These are phyloP conservation scores for Persicaria tinctoria DNA, from an alignment of 148 eudicot genomes.

Conservation along the genomic window DNA sequence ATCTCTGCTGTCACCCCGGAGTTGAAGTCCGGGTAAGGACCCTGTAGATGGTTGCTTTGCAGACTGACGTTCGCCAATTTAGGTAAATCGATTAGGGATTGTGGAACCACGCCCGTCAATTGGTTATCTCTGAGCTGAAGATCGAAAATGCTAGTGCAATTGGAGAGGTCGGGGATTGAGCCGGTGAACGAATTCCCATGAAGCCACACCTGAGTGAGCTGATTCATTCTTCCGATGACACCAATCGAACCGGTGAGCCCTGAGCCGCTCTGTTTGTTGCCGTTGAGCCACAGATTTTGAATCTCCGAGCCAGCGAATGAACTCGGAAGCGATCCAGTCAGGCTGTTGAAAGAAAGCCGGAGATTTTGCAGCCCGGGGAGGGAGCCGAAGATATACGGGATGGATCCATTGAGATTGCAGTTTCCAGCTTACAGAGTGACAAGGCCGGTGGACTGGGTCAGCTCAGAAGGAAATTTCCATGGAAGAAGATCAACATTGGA, in stretches of 20 bases:
- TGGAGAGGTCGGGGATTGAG: slow-evolving; percentile 42
- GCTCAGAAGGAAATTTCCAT: slow-evolving; percentile 40
- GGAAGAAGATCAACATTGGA: slow-evolving; percentile 24
- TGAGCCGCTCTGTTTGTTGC: slow-evolving; percentile 7
- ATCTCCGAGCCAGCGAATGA: slow-evolving; percentile 8
- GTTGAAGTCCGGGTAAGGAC: slow-evolving; percentile 41
- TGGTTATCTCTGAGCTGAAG: slow-evolving; percentile 47
- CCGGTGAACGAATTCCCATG: slow-evolving; percentile 45
- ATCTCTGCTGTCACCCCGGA: slow-evolving; percentile 17
- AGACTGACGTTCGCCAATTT: slow-evolving; percentile 26
- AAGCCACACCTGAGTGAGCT: slow-evolving; percentile 39
- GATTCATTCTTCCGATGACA: slow-evolving; percentile 15
- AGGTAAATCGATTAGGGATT: slow-evolving; percentile 23
- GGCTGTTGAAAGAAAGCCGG: slow-evolving; percentile 36
- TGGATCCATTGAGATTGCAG: slow-evolving; percentile 28
- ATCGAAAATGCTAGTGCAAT: slow-evolving; percentile 29
- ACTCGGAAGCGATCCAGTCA: slow-evolving; percentile 42
- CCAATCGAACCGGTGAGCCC: slow-evolving; percentile 22
- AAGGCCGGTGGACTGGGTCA: slow-evolving; percentile 29
- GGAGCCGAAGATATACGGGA: slow-evolving; percentile 49
- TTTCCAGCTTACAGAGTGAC: slow-evolving; percentile 28
- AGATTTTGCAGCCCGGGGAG: slow-evolving; percentile 36
- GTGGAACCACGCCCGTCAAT: slow-evolving; percentile 43
- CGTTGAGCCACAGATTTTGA: slow-evolving; percentile 18
- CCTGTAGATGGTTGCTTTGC: slow-evolving; percentile 46